Evolutionary conservation across 2,329 filamentous ascomycete genomes (phyloP).

Genomic region (Coleophoma crateriformis): DNA sequence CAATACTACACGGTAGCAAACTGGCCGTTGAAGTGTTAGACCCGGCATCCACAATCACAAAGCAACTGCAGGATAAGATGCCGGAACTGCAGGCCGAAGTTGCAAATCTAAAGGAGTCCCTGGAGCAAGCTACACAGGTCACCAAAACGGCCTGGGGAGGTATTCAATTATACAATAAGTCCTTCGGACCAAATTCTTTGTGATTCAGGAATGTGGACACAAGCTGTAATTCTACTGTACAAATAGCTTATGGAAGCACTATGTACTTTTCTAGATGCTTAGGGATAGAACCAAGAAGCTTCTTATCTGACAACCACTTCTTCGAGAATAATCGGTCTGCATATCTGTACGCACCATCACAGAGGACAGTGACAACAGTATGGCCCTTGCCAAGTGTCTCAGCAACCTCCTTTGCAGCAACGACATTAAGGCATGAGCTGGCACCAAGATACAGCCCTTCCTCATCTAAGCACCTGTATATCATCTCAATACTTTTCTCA

Average conservation of each 20-base stretch:
- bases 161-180: neutral
- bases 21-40: slow-evolving; percentile 28
- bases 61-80: slow-evolving; percentile 7
- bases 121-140: neutral
- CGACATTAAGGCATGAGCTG: slow-evolving; percentile 90
- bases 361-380: slow-evolving; percentile 89
- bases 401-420: slow-evolving; percentile 89
- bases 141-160: neutral
- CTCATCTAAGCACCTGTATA: slow-evolving; percentile 92
- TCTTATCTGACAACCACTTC: slow-evolving; percentile 87
- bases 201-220: too few species aligned
- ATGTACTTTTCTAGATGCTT: slow-evolving; percentile 89
- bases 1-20: slow-evolving; percentile 35
- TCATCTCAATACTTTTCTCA: slow-evolving; percentile 95
- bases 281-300: slow-evolving; percentile 74
- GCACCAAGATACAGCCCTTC: slow-evolving; percentile 94
- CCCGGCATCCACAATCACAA: slow-evolving; percentile 6
- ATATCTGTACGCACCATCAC: slow-evolving; percentile 96
- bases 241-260: slow-evolving; percentile 62
- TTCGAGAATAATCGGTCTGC: slow-evolving; percentile 88
- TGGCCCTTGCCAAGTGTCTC: slow-evolving; percentile 83
- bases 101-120: neutral
- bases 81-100: slow-evolving; percentile 3
- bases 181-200: neutral
- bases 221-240: slow-evolving; percentile 7